Evolutionary conservation across 2,329 filamentous ascomycete genomes (phyloP), one percentile per base, ranked within the genome.

Genomic region (Aspergillus pseudoterreus): DNA sequence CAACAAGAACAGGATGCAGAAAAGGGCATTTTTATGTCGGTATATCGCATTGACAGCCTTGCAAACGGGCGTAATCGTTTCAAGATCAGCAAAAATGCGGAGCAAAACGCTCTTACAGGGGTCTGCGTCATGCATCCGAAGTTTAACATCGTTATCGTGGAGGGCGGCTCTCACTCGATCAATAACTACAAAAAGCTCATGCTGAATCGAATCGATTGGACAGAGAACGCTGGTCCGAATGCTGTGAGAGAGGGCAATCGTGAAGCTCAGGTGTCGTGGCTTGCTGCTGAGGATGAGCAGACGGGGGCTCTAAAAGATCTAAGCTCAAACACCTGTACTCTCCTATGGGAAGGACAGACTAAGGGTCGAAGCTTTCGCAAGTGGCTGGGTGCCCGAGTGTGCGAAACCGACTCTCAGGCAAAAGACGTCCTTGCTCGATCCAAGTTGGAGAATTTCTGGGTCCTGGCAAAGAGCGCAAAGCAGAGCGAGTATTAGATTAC

Each of bases 391-490:
- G 73, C 73, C 21, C 87, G 90, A 67, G 84, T 94, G n/a, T 96
- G 91, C 70, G 94, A 97, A 73, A 92, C 89, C 2, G 94, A 99
- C 68, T 82, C 85, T 10, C 88, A 95, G 66, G 94, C 92, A 4
- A 87, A 89, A 67, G 90, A 96, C 61, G 80, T 86, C 19, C 72
- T 99, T 56, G 75, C 84, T 11, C 82, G 90, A 60, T 83, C 85
- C 5, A 96, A 95, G 77, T 88, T 97, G 81, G 92, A 97, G 63
- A 95, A 87, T 63, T 92, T 99, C 65, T 99, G 94, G 94, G 87
- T 87, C 9, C 74, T 94, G 61, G 92, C 92, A 0, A 95, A 95
- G 78, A 89, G 74, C 54, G 70, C 74, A 51, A 77, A 76, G 66
- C 64, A 64, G 47, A 61, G 51, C 52, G 65, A 69, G 38, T 42